phyloP scores from a whole-genome alignment of 306 rosid genomes.

The Sicyos edulis region DNA sequence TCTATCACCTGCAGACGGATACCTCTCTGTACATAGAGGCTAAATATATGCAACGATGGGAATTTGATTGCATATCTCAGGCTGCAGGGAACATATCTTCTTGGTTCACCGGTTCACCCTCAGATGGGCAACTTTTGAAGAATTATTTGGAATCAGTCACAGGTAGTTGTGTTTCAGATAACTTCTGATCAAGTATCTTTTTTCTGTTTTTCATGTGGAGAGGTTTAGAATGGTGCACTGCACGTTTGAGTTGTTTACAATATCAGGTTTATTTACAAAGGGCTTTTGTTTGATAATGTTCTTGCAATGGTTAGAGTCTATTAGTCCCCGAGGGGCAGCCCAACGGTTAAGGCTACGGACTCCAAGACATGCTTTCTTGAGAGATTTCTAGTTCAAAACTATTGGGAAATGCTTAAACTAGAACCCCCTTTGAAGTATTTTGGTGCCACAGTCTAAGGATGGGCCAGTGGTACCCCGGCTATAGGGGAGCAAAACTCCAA shows the following conservation, averaged over 20 bases:
- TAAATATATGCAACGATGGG: constrained; percentile 87
- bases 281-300: background rate
- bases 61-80: constrained; percentile 82
- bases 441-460: too few species aligned
- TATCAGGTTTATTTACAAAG: background rate
- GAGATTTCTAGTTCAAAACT: too few species aligned
- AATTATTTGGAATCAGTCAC: constrained; percentile 56
- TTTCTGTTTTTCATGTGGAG: background rate
- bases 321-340: too few species aligned
- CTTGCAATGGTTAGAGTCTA: background rate
- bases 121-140: constrained; percentile 54
- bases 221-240: background rate
- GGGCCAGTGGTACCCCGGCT: too few species aligned
- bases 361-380: too few species aligned
- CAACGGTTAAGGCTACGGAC: too few species aligned
- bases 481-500: too few species aligned
- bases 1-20: constrained; percentile 60
- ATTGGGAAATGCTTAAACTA: too few species aligned
- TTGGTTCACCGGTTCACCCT: constrained; percentile 76
- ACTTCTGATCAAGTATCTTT: background rate
- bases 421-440: too few species aligned
- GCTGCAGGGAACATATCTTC: constrained; percentile 64
- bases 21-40: constrained; percentile 79
- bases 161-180: constrained; percentile 35
- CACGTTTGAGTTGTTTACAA: background rate